Conservation (phyloP, 306 rosid species). For the Echinosophora koreensis region DNA sequence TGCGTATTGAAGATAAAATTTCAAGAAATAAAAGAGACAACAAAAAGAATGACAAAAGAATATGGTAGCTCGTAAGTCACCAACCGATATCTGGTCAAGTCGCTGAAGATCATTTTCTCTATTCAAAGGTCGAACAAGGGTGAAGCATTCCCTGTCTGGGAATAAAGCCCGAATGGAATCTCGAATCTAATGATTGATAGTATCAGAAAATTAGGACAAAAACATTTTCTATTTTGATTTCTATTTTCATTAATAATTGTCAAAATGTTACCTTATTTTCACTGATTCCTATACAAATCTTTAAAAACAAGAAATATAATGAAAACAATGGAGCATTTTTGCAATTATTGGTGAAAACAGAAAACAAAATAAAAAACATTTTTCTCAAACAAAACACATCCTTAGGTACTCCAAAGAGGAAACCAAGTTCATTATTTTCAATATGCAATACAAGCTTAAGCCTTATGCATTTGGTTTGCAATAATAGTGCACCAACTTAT, state of each 20-base stretch:
- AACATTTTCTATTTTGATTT: too few species aligned
- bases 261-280: too few species aligned
- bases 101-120: slow-evolving; percentile 73
- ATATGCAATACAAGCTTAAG: slow-evolving; percentile 16
- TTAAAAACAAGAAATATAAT: too few species aligned
- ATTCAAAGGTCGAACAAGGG: slow-evolving; percentile 83
- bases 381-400: too few species aligned
- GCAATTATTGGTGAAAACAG: too few species aligned
- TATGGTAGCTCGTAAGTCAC: slow-evolving; percentile 33
- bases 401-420: slow-evolving; percentile 26
- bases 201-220: slow-evolving; percentile 27
- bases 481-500: neutral
- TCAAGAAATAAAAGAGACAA: slow-evolving; percentile 15
- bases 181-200: slow-evolving; percentile 63
- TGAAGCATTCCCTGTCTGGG: slow-evolving; percentile 84
- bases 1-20: slow-evolving; percentile 48
- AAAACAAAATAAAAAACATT: too few species aligned
- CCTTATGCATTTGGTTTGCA: slow-evolving; percentile 6
- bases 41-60: neutral
- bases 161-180: slow-evolving; percentile 79
- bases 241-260: too few species aligned
- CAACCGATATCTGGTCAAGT: slow-evolving; percentile 74
- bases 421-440: neutral
- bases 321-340: too few species aligned
- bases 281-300: too few species aligned